Percentiles rank a stretch among this genome's conserved stretches.
Evolutionary conservation across 2,329 filamentous ascomycete species (phyloP).

Genomic region (Talaromyces albobiverticillius): DNA sequence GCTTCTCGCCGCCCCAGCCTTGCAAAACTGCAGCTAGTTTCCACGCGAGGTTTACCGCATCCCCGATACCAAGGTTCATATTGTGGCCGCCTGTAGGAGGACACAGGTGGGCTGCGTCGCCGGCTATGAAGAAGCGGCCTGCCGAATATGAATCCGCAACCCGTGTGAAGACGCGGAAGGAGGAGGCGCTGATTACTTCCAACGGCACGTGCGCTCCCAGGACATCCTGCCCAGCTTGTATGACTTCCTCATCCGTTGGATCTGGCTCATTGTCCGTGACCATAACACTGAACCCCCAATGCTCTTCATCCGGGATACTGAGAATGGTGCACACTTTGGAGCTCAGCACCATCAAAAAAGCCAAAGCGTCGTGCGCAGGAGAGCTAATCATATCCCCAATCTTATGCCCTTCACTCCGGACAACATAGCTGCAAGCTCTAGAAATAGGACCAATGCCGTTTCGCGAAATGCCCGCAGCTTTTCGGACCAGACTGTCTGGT

Average conservation of each 20-base stretch:
- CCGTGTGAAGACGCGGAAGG: constrained; percentile 1
- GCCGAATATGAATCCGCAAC: neutral
- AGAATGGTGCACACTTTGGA: neutral
- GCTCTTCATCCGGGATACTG: constrained; percentile 3
- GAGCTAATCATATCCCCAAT: neutral
- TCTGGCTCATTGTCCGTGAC: neutral
- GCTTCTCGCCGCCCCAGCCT: constrained; percentile 21
- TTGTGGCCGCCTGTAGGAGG: constrained; percentile 38
- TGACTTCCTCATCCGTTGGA: neutral
- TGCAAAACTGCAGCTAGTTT: constrained; percentile 28
- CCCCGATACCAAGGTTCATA: constrained; percentile 36
- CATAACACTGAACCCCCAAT: neutral
- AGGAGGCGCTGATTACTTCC: neutral
- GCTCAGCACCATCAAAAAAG: constrained; percentile 3
- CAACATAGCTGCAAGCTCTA: neutral
- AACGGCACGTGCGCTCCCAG: neutral
- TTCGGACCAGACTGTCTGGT: neutral
- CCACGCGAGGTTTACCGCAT: constrained; percentile 37
- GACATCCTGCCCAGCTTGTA: neutral
- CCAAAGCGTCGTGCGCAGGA: neutral
- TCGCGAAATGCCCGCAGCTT: neutral
- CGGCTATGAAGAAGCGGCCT: neutral
- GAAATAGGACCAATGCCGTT: neutral
- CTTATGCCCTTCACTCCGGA: neutral
- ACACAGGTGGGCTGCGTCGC: constrained; percentile 29